Evolutionary conservation across 345 rosid species (phyloP).

Genomic region (Brassica napus): Da-Ae NC_063435.1:24973001-24973500

Average conservation of each 20-base stretch:
- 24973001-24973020: background rate
- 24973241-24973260: conserved; percentile 21
- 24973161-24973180: conserved; percentile 29
- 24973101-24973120: conserved; percentile 12
- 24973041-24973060: conserved; percentile 11
- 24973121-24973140: conserved; percentile 13
- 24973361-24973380: conserved; percentile 35
- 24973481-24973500: conserved; percentile 35
- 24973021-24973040: background rate
- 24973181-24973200: background rate
- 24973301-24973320: conserved; percentile 11
- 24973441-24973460: conserved; percentile 5
- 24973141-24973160: background rate
- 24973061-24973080: conserved; percentile 11
- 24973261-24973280: conserved; percentile 15
- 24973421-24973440: conserved; percentile 29
- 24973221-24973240: background rate
- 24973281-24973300: conserved; percentile 18
- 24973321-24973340: conserved; percentile 15
- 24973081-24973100: background rate
- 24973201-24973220: conserved; percentile 29
- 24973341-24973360: background rate
- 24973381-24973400: conserved; percentile 30
- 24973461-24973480: conserved; percentile 30
- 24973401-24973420: conserved; percentile 17